These are phyloP conservation scores for Pseudogymnoascus sp. DNA, from an alignment of 2,329 filamentous ascomycete species.

Conservation along the genomic window DNA sequence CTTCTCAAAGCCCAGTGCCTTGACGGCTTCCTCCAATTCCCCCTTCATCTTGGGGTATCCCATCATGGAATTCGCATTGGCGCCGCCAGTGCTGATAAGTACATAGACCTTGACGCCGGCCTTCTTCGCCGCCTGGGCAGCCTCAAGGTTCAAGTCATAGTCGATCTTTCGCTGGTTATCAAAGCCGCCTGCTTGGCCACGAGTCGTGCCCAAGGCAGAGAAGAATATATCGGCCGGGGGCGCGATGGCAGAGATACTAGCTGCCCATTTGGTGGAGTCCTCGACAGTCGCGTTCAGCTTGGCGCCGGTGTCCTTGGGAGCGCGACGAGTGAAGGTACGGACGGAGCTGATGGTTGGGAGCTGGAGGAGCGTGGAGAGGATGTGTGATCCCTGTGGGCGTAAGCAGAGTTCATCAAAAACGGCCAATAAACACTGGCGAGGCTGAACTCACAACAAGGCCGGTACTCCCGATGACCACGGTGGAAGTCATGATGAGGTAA, in stretches of 20 bases:
- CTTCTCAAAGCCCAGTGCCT: constrained; percentile 64
- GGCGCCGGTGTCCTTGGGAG: constrained; percentile 40
- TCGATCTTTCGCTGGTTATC: constrained; percentile 82
- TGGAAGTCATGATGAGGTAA: constrained; percentile 33
- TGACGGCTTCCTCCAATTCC: constrained; percentile 73
- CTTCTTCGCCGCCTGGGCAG: constrained; percentile 66
- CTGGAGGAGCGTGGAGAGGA: constrained; percentile 58
- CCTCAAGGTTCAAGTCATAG: constrained; percentile 72
- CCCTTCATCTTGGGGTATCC: constrained; percentile 68
- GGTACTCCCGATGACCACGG: constrained; percentile 37
- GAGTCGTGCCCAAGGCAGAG: constrained; percentile 74
- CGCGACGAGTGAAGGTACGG: constrained; percentile 54
- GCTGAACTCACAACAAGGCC: constrained; percentile 38
- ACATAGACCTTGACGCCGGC: constrained; percentile 63
- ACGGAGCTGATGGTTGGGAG: constrained; percentile 45
- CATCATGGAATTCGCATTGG: constrained; percentile 44
- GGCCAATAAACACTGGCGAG: not conserved
- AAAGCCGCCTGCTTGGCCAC: constrained; percentile 63
- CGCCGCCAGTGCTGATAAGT: constrained; percentile 31
- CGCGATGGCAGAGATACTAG: constrained; percentile 45
- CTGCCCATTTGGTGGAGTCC: constrained; percentile 62
- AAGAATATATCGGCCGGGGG: constrained; percentile 59
- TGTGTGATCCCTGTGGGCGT: constrained; percentile 51
- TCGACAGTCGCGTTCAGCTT: constrained; percentile 59
- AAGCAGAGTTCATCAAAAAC: not conserved